These are phyloP conservation scores for Dunaliella primolecta DNA, from an alignment of 139 green algal genomes.

Conservation along the genomic window DNA sequence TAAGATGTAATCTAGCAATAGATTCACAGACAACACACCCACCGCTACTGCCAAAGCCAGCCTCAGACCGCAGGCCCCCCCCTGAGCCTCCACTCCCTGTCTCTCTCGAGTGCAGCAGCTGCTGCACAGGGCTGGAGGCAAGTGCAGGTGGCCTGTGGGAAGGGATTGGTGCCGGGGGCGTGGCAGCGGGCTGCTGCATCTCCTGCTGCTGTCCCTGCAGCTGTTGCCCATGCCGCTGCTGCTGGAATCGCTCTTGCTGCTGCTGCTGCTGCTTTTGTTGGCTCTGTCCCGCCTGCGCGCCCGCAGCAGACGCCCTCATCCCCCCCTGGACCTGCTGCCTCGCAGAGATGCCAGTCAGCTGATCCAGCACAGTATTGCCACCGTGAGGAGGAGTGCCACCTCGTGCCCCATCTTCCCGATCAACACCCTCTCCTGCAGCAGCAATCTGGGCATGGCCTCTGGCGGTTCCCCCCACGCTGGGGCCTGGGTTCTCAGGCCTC, in stretches of 20 bases:
- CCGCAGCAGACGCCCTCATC: not conserved
- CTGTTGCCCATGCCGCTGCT: not conserved
- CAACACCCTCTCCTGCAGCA: not conserved
- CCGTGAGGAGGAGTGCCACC: no score
- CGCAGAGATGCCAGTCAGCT: not conserved
- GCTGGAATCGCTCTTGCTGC: constrained; percentile 8
- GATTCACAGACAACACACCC: no score
- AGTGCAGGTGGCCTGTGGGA: not conserved
- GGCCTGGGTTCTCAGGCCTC: no score
- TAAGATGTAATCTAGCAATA: no score
- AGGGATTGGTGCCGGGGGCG: not conserved
- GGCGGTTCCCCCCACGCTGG: no score
- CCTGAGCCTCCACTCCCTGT: no score
- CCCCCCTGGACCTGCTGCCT: not conserved
- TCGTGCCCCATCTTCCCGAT: not conserved
- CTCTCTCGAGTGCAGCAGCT: constrained; percentile 3
- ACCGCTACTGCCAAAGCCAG: no score
- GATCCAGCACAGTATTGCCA: no score
- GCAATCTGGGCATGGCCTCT: no score
- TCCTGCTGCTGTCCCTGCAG: constrained; percentile 5
- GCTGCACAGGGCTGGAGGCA: not conserved
- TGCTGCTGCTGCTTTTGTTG: constrained; percentile 10
- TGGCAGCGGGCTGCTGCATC: not conserved
- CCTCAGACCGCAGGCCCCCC: no score
- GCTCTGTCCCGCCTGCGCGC: not conserved